Percentiles rank a stretch among this genome's conserved stretches.
These are phyloP conservation scores for Yamadazyma olivae DNA, from an alignment of 805 yeast genomes.

Conservation along the genomic window DNA sequence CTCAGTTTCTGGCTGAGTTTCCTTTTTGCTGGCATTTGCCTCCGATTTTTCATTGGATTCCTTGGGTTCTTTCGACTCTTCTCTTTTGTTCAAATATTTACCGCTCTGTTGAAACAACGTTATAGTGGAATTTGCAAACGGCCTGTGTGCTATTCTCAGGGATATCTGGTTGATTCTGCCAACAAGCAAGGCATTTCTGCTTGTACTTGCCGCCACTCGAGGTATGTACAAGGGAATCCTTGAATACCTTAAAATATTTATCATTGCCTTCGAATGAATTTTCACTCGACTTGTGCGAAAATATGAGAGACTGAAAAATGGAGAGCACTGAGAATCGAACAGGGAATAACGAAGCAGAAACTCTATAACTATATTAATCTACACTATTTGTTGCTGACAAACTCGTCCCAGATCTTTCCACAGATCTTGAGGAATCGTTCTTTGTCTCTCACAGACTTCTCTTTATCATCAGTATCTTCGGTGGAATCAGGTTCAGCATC, in stretches of 20 bases:
- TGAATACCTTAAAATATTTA: not conserved
- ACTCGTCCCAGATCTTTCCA: slow-evolving; percentile 44
- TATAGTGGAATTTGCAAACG: not conserved
- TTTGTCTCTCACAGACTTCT: slow-evolving; percentile 19
- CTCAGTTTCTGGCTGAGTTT: slow-evolving; percentile 11
- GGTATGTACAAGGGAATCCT: no score
- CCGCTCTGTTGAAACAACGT: not conserved
- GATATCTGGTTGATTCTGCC: not conserved
- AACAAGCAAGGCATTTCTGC: no score
- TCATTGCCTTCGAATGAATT: not conserved
- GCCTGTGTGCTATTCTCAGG: not conserved
- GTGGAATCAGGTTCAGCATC: not conserved
- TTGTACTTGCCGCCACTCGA: no score
- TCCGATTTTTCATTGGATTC: not conserved
- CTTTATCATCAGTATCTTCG: not conserved
- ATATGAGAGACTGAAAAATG: not conserved
- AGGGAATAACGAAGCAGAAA: not conserved
- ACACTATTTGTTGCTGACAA: slow-evolving; percentile 14
- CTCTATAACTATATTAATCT: not conserved
- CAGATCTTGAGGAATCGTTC: slow-evolving; percentile 40
- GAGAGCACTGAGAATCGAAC: not conserved
- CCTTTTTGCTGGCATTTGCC: slow-evolving; percentile 3
- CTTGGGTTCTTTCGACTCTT: slow-evolving; percentile 1
- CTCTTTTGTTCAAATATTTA: not conserved
- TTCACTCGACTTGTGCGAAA: no score